Evolutionary conservation across 2,329 filamentous ascomycete species (phyloP).

Genomic region (Aureobasidium sp.): DNA sequence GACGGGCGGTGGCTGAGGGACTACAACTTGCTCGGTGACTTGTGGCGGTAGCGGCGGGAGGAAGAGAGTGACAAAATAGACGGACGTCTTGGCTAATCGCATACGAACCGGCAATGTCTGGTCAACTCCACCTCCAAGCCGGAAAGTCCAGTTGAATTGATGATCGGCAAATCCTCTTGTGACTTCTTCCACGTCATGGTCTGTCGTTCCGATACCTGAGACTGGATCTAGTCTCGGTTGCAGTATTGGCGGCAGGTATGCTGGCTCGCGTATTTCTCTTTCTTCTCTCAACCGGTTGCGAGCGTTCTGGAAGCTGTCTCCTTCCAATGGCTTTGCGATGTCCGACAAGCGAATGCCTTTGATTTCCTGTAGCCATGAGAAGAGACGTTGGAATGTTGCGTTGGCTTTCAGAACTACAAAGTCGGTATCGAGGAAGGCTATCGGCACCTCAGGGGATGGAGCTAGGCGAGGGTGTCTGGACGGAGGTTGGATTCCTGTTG

Average conservation of each 20-base stretch:
- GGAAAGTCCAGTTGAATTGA: constrained; percentile 35
- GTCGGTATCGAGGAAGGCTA: constrained; percentile 42
- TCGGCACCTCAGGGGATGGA: constrained; percentile 20
- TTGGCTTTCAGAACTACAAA: constrained; percentile 42
- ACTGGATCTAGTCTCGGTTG: constrained; percentile 38
- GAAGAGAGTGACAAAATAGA: constrained; percentile 41
- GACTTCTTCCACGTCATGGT: constrained; percentile 38
- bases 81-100: constrained; percentile 36
- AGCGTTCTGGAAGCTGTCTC: constrained; percentile 37
- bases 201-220: constrained; percentile 32
- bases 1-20: constrained; percentile 8
- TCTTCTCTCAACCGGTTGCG: constrained; percentile 41
- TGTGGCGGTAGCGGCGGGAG: constrained; percentile 27
- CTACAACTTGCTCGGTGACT: constrained; percentile 11
- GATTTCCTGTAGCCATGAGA: constrained; percentile 32
- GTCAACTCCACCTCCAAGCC: constrained; percentile 27
- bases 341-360: constrained; percentile 36
- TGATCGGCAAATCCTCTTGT: constrained; percentile 38
- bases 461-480: not conserved
- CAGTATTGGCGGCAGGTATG: constrained; percentile 45
- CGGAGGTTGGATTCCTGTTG: not conserved
- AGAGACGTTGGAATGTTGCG: constrained; percentile 34
- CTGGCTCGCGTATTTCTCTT: constrained; percentile 40
- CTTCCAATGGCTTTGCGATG: constrained; percentile 36
- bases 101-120: constrained; percentile 31